phyloP scores from a whole-genome alignment of 305 asterid species.

The Salvia sclarea region DNA sequence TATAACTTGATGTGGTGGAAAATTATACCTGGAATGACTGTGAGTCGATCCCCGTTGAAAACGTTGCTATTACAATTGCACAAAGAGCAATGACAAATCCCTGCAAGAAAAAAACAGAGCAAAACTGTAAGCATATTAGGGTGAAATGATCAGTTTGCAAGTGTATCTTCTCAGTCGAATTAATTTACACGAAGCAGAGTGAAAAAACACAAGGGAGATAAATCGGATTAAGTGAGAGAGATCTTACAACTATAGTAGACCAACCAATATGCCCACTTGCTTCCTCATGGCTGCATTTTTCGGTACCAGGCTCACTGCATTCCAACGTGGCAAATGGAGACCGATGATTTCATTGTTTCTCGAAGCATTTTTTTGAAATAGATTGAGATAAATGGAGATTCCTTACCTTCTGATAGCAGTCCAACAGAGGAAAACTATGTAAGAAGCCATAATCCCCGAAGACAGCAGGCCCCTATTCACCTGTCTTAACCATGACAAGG shows the following conservation, averaged over 20 bases:
- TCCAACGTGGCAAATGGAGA: constrained; percentile 10
- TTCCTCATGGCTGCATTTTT: constrained; percentile 71
- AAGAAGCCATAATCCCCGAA: constrained; percentile 96
- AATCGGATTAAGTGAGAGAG: background rate
- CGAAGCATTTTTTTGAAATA: background rate
- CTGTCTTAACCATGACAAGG: constrained; percentile 48
- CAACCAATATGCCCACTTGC: constrained; percentile 64
- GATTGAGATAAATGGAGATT: background rate
- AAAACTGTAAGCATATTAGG: background rate
- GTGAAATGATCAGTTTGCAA: background rate
- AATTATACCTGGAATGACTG: constrained; percentile 68
- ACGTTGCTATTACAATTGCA: constrained; percentile 86
- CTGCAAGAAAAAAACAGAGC: constrained; percentile 33
- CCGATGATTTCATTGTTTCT: background rate
- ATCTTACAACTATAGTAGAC: constrained; percentile 74
- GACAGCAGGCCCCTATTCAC: constrained; percentile 86
- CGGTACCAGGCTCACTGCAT: constrained; percentile 78
- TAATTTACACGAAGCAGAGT: background rate
- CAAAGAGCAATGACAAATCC: constrained; percentile 76
- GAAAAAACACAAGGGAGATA: background rate
- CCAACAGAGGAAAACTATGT: constrained; percentile 90
- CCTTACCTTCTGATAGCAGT: constrained; percentile 83
- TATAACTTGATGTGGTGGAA: background rate
- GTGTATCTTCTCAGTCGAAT: background rate
- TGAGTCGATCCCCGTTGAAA: constrained; percentile 93